These are phyloP conservation scores for Neurospora discreta DNA, from an alignment of 495 filamentous ascomycete genomes.

Conservation along the genomic window DNA sequence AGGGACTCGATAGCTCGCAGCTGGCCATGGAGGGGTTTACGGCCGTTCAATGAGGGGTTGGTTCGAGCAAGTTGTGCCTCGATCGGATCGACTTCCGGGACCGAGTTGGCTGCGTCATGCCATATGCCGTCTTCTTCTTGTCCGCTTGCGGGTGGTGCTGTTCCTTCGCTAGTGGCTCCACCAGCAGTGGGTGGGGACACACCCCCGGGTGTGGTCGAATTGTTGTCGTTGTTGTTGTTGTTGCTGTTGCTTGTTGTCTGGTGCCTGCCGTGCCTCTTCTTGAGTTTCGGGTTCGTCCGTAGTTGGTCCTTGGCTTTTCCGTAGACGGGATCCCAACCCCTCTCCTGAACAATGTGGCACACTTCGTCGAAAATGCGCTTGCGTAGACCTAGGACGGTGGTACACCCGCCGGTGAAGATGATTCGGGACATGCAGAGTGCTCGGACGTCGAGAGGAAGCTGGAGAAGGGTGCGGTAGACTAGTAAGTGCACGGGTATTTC, in stretches of 20 bases:
- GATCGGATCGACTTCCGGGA: conserved; percentile 49
- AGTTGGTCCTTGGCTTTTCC: conserved; percentile 50
- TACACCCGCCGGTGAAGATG: conserved; percentile 73
- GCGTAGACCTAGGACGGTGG: conserved; percentile 71
- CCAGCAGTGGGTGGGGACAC: neutral
- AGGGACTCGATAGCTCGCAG: conserved; percentile 72
- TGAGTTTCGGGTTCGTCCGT: conserved; percentile 39
- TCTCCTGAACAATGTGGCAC: conserved; percentile 42
- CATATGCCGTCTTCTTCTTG: conserved; percentile 21
- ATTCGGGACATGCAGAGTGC: conserved; percentile 83
- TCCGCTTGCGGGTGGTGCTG: neutral
- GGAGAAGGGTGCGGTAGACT: conserved; percentile 62
- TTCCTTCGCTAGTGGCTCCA: neutral
- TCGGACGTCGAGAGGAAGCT: conserved; percentile 70
- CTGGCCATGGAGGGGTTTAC: conserved; percentile 34
- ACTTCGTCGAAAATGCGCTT: conserved; percentile 71
- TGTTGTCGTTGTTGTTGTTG: conserved; percentile 6
- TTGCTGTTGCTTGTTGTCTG: conserved; percentile 6
- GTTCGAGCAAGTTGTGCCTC: conserved; percentile 42
- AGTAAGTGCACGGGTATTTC: conserved; percentile 65
- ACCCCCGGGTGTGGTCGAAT: neutral
- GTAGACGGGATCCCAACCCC: conserved; percentile 67
- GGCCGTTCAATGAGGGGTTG: neutral
- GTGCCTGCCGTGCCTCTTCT: conserved; percentile 25
- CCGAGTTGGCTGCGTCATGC: conserved; percentile 31